Evolutionary conservation across 441 rosid species (phyloP).

Genomic region (Biscutella laevigata): DNA sequence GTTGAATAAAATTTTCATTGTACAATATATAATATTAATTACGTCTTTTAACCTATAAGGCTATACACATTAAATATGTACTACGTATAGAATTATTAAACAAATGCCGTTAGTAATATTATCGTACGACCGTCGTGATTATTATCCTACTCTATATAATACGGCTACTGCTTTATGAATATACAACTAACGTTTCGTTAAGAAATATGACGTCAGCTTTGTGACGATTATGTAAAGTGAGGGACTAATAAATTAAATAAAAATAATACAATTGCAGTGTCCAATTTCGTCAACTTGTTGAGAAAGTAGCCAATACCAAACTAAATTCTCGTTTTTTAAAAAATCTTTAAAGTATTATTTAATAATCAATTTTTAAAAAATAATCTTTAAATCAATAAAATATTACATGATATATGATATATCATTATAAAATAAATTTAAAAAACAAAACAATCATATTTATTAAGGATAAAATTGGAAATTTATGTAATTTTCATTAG

Average conservation of each 20-base stretch:
- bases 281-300: constrained; percentile 20
- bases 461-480: too few relatives aligned
- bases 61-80: not conserved
- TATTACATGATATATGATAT: too few relatives aligned
- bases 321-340: constrained; percentile 8
- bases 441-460: too few relatives aligned
- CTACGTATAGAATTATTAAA: not conserved
- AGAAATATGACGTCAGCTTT: constrained; percentile 19
- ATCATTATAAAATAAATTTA: too few relatives aligned
- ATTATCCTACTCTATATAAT: not conserved
- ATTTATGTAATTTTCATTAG: too few relatives aligned
- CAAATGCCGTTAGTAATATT: not conserved
- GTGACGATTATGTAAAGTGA: constrained; percentile 20
- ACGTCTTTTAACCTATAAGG: not conserved
- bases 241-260: constrained; percentile 10
- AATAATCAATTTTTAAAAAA: too few relatives aligned
- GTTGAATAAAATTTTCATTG: not conserved
- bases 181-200: not conserved
- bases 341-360: too few relatives aligned
- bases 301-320: constrained; percentile 25
- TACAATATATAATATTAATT: not conserved
- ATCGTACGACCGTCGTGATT: not conserved
- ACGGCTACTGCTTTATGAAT: not conserved
- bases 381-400: too few relatives aligned
- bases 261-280: not conserved